Evolutionary conservation across 1,284 basidiomycete genomes (phyloP), one percentile per base, ranked within the genome.

Genomic region (Moesziomyces globuligerus): DNA sequence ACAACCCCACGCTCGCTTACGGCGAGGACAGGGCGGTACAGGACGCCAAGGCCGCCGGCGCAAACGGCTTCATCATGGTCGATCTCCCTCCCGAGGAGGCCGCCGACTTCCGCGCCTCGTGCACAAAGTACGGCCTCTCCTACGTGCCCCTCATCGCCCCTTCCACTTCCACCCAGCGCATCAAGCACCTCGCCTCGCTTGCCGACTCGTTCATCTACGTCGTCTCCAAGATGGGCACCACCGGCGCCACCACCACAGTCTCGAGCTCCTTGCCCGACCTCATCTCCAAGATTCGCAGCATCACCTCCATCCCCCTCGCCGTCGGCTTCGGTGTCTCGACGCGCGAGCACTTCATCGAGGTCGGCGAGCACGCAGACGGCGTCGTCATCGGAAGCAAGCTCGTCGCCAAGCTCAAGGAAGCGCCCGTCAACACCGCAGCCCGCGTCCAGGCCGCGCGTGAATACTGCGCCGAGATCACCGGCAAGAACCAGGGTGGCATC

Each of bases 11-110:
- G 39, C 86, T 98, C 48, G 92, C 94, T 0, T 95, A 98, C 81
- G 94, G 93, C 10, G 96, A 98, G 84, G 91, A 94, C 73, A 91
- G 89, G 81, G 91, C 95, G 2, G 93, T 98, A 43, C 87, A 89
- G 51, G 94, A 96, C 81, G 94, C 94, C 5, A 87, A 85, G 49
- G 88, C 89, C 51, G 92, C 93, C 23, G 95, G 95, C 28, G 96
- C 92, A 0, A 98, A 96, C 83, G 96, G 95, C 7, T 99, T 94
- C 83, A 95, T 98, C 79, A 88, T 99, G 83, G 94, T 98, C 41
- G 96, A 99, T 83, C 88, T 98, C 21, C 96, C 96, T 20, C 95
- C 96, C 6, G 94, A 98, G 85, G 96, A 99, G 84, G 95, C 95
- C 18, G 85, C 92, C 71, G 85, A 87, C 34, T 98, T 99, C 86